phyloP scores from a whole-genome alignment of 2,329 filamentous ascomycete species.

The Colletotrichum chlorophyti region DNA sequence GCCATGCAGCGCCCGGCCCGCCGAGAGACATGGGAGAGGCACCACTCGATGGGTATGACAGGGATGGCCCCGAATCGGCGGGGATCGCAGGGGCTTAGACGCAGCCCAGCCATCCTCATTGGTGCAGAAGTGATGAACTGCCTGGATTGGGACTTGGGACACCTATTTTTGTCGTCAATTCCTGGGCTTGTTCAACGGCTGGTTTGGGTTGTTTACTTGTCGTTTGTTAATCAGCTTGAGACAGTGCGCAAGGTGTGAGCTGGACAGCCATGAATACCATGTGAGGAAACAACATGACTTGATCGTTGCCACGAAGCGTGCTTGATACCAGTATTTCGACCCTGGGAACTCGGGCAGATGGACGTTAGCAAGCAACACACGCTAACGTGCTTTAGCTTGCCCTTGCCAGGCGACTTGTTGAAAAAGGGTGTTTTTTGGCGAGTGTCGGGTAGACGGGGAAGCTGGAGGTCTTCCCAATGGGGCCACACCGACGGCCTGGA shows the following conservation, averaged over 20 bases:
- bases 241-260: neutral
- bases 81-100: conserved; percentile 21
- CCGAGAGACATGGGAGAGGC: conserved; percentile 19
- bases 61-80: conserved; percentile 20
- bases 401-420: too few relatives aligned
- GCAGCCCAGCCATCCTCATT: conserved; percentile 21
- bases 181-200: too few relatives aligned
- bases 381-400: conserved; percentile 11
- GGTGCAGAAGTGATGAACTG: conserved; percentile 4
- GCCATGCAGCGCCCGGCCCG: conserved; percentile 24
- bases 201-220: too few relatives aligned
- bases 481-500: conserved; percentile 25
- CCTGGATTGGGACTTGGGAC: neutral
- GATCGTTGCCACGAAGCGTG: too few relatives aligned
- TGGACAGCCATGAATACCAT: neutral
- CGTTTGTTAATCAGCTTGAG: conserved; percentile 14
- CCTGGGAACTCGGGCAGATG: too few relatives aligned
- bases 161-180: conserved; percentile 20
- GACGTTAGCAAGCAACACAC: neutral
- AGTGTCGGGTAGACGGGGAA: neutral
- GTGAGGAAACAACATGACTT: too few relatives aligned
- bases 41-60: conserved; percentile 2
- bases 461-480: conserved; percentile 8
- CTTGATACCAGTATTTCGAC: too few relatives aligned
- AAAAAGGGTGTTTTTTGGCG: conserved; percentile 3